Base-by-base conservation (phyloP, 2,329 filamentous ascomycete species). In the Trichophaea hybrida region DNA sequence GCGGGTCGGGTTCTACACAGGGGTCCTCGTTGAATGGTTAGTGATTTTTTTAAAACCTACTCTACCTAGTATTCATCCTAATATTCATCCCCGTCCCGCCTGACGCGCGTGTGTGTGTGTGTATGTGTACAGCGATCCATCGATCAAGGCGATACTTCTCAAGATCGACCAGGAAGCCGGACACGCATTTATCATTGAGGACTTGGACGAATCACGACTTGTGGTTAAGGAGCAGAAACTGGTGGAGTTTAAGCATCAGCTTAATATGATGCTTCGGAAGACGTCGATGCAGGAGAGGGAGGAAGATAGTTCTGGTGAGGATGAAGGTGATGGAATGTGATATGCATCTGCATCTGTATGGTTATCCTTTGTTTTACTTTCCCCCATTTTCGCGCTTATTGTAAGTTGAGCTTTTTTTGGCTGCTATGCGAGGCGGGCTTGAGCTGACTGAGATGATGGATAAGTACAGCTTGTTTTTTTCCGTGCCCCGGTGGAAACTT, bases 91-190 rank as follows among this genome's bases (percentile, higher is more conserved):
- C 4, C 4, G n/a, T 32, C 38, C 49, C 31, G 37, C 37, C 6
- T 40, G 33, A 0, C 10, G 38, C 7, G 37, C 7, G 37, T 40
- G 37, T 10, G 38, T 43, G 10, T 8, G 44, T 49, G 17, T 8
- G 12, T 49, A 4, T 24, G 2, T 49, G 2, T 49, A 53, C 35
- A 64, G 67, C 58, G 67, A 69, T 55, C 67, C 67, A 44, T 68
- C 66, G 5, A 69, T 69, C 62, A 69, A 69, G 58, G 67, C 67
- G 32, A 69, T 69, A 48, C 68, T 69, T 37, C 60, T 69, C 33
- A 67, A 69, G 44, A 64, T 69, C 33, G 67, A 69, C 31, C 63
- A 63, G 34, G 67, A 68, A 55, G 61, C 61, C 15, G 60, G 65
- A 50, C 66, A 68, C 58, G 63, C 65, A n/a, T 67, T 64, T 46